Evolutionary conservation across 2,329 filamentous ascomycete species (phyloP), one percentile per base, ranked within the genome.

Genomic region (Purpureocillium takamizusanense): DNA sequence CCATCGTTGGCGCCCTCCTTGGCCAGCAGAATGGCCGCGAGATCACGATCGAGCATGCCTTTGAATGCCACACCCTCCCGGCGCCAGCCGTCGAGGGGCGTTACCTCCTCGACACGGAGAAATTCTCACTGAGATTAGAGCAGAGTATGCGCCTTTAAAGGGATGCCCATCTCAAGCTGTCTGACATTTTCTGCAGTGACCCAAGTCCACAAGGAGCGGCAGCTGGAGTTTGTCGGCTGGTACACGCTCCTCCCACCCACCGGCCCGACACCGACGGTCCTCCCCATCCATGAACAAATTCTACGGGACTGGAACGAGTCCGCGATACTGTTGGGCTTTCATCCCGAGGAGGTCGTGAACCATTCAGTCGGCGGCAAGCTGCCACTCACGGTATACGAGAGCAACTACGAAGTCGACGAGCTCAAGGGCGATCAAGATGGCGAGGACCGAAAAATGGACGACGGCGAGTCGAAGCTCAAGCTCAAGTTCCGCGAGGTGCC

Each of bases 31-130:
- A 87, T 67, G 90, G 90, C 15, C 82, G 87, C 41, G 81, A 90
- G 53, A 83, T 95, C 51, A 95, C 86, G 9, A 81, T 95, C 48
- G 90, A 97, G 60, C 83, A 94, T 66, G 88, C 86, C 4, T 97
- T 95, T 56, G 88, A 95, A 55, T 87, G 84, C 59, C 77, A 82
- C 45, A 66, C 78, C 1, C 56, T 58, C 25, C 57, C 54, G 43
- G 59, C 64, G 14, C 54, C 57, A 35, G 57, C 60, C 12, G 55
- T 67, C 1, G 69, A 78, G 32, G 77, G 74, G 25, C 67, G 78
- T 33, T 70, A 79, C 31, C 58, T 76, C 25, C 63, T 95, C 8
- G 76, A 89, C 47, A 61, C 71, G 38, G 64, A 64, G 3, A 94
- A 85, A 78, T 95, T 97, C 55, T 65, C 67, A 31, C 73, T 80